Conservation (phyloP, 2,329 filamentous ascomycete genomes). For the Ceratocystis papillata region DNA sequence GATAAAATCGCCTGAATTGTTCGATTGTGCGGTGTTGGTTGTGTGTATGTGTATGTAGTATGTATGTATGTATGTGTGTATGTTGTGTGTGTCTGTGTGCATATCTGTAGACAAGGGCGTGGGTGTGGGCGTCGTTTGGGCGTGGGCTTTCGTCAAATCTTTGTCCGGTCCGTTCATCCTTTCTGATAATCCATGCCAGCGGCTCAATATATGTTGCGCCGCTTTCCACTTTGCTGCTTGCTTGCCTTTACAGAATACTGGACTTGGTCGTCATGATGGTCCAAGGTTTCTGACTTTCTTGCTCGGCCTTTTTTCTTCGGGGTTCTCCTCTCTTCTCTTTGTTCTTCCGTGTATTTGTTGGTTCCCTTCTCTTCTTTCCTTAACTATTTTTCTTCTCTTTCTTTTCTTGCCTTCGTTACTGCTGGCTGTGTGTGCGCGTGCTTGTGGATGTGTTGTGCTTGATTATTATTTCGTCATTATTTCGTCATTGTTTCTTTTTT, state of each 20-base stretch:
- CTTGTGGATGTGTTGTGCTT: not conserved
- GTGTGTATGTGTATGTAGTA: not conserved
- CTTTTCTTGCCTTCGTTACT: slow-evolving; percentile 18
- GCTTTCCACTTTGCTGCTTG: slow-evolving; percentile 16
- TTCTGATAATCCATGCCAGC: slow-evolving; percentile 17
- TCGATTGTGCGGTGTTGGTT: not conserved
- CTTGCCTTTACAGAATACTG: not conserved
- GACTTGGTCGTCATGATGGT: not conserved
- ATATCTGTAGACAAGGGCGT: not conserved
- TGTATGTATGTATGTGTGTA: not conserved
- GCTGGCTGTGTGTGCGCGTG: slow-evolving; percentile 4
- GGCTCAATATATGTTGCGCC: slow-evolving; percentile 12
- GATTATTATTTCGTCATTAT: not conserved
- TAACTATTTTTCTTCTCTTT: not conserved
- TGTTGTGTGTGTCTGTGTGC: not conserved
- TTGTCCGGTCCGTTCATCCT: slow-evolving; percentile 4
- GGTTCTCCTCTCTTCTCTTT: not conserved
- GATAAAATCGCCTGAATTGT: not conserved
- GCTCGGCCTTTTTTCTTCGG: not conserved
- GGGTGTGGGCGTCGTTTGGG: slow-evolving; percentile 2
- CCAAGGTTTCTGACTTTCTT: slow-evolving; percentile 5
- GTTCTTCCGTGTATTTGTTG: not conserved
- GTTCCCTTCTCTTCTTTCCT: slow-evolving; percentile 11
- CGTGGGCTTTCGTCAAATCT: not conserved
- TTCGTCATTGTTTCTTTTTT: not conserved